Conservation (phyloP, 805 yeast species). For the Monosporozyma unispora region DNA sequence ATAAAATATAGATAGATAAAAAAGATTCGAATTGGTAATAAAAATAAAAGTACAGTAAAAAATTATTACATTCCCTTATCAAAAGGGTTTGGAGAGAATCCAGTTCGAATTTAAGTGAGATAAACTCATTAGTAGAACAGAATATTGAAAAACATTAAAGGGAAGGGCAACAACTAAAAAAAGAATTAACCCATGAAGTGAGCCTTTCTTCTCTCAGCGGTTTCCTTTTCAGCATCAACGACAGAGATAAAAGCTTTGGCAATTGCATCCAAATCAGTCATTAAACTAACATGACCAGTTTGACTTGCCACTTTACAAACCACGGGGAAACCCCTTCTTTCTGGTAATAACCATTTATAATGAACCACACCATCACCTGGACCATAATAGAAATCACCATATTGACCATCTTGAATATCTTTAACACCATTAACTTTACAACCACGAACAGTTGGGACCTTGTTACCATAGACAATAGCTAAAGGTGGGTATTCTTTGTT, state of each 20-base stretch:
- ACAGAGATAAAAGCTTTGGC: constrained; percentile 64
- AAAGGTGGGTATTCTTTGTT: constrained; percentile 67
- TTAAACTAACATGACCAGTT: constrained; percentile 70
- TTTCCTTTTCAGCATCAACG: constrained; percentile 43
- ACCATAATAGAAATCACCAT: constrained; percentile 70
- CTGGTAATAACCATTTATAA: constrained; percentile 76
- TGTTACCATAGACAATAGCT: constrained; percentile 71
- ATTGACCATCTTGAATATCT: constrained; percentile 62
- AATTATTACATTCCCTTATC: too few species aligned
- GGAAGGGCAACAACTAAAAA: too few species aligned
- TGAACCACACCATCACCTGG: constrained; percentile 93
- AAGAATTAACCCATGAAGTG: background rate
- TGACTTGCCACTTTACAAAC: constrained; percentile 56
- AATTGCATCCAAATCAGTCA: constrained; percentile 65
- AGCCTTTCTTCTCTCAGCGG: background rate
- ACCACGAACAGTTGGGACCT: constrained; percentile 79
- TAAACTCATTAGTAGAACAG: too few species aligned
- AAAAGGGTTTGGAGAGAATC: background rate
- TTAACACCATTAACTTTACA: constrained; percentile 53
- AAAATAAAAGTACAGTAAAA: background rate
- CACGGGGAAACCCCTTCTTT: constrained; percentile 59
- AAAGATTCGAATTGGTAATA: too few species aligned
- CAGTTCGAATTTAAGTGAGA: background rate
- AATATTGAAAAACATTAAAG: background rate
- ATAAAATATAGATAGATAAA: background rate